A percentile compares a stretch with the other conserved stretches of the same genome.
Evolutionary conservation across 495 filamentous ascomycete genomes (phyloP).

Genomic region (Articulospora tetracladia): DNA sequence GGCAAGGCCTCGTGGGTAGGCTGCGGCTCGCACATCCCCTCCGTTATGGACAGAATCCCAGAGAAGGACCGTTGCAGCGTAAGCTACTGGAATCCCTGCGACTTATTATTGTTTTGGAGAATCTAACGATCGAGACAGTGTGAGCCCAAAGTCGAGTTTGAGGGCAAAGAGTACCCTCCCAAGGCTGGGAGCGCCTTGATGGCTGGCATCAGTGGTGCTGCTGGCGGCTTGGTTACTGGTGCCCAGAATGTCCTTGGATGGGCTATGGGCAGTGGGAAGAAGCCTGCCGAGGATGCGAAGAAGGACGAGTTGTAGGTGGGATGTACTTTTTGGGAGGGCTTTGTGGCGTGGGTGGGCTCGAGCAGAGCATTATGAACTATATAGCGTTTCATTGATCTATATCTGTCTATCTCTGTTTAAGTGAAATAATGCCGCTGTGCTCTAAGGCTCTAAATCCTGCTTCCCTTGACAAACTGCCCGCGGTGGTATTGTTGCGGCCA

Average conservation of each 20-base stretch:
- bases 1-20: constrained; percentile 69
- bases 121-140: too few species aligned
- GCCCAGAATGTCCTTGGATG: background rate
- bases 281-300: background rate
- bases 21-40: constrained; percentile 65
- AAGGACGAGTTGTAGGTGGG: background rate
- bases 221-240: background rate
- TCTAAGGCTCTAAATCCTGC: constrained; percentile 12
- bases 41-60: constrained; percentile 61
- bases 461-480: constrained; percentile 16
- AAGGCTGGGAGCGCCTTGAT: constrained; percentile 29
- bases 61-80: constrained; percentile 54
- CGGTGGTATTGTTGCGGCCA: constrained; percentile 50
- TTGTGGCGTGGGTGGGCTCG: too few species aligned
- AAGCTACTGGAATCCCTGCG: too few species aligned
- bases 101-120: too few species aligned
- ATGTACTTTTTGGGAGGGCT: too few species aligned
- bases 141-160: constrained; percentile 53
- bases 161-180: constrained; percentile 61
- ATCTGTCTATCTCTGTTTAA: background rate
- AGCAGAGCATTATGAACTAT: too few species aligned
- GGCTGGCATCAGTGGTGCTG: background rate
- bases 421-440: background rate
- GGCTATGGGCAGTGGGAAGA: background rate
- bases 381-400: background rate